Evolutionary conservation across 1,139 yeast species (phyloP).

Genomic region (Wickerhamomyces sp.): DNA sequence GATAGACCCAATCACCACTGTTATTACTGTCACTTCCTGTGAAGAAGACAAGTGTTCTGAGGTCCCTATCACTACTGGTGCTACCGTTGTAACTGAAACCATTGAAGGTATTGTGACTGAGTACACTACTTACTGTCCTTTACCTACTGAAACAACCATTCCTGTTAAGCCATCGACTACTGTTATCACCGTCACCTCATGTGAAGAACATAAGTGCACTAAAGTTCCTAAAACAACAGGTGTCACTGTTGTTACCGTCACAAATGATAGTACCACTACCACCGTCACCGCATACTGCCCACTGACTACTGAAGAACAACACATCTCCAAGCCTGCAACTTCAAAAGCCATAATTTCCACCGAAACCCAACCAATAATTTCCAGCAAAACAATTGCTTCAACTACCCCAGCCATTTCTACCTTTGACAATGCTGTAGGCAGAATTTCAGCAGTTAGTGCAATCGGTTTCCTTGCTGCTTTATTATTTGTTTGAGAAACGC

Average conservation of each 20-base stretch:
- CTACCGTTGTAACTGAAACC: constrained; percentile 9
- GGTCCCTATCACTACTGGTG: constrained; percentile 7
- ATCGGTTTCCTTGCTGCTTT: neutral
- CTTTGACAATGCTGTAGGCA: neutral
- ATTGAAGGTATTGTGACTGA: constrained; percentile 4
- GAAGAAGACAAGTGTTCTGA: constrained; percentile 10
- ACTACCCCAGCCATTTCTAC: neutral
- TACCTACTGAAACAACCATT: neutral
- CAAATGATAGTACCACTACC: too few species aligned
- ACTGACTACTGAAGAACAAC: neutral
- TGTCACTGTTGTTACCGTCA: too few species aligned
- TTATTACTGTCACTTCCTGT: constrained; percentile 5
- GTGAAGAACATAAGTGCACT: too few species aligned
- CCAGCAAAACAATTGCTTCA: neutral
- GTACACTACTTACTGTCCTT: constrained; percentile 8
- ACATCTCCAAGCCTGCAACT: too few species aligned
- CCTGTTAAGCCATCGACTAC: neutral
- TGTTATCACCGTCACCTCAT: too few species aligned
- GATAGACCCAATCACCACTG: neutral
- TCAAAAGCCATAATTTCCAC: too few species aligned
- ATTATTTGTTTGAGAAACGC: neutral
- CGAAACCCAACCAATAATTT: neutral
- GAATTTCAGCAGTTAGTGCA: neutral
- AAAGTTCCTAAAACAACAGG: too few species aligned
- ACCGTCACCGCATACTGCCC: constrained; percentile 10